phyloP scores from a whole-genome alignment of 148 eudicot genomes.

The Rhododendron mucronatum region DNA sequence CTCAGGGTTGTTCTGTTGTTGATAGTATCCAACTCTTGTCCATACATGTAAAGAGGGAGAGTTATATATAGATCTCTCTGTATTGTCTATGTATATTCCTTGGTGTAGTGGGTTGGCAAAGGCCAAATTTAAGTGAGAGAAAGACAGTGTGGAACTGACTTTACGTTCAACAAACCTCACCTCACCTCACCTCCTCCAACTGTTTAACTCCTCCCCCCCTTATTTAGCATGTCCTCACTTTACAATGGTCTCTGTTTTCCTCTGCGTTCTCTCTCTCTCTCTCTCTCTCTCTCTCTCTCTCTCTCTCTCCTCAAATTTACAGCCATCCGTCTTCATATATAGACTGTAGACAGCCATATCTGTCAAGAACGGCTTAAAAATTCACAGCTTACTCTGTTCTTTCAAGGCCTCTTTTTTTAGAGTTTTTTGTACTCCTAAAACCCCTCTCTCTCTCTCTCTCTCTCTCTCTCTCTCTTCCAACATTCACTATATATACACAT shows the following conservation, averaged over 20 bases:
- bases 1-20: not conserved
- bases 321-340: not conserved
- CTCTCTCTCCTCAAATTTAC: constrained; percentile 8
- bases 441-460: not conserved
- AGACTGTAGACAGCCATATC: not conserved
- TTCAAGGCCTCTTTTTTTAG: not conserved
- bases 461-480: not conserved
- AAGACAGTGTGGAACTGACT: constrained; percentile 6
- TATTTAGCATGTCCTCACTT: constrained; percentile 4
- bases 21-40: not conserved
- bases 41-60: not conserved
- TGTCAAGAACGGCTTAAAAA: not conserved
- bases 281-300: not conserved
- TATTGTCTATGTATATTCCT: not conserved
- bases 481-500: not conserved
- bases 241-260: constrained; percentile 6
- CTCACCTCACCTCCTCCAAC: constrained; percentile 3
- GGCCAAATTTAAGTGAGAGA: constrained; percentile 3
- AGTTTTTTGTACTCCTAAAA: not conserved
- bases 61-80: not conserved
- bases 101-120: constrained; percentile 8
- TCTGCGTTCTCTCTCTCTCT: not conserved
- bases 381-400: not conserved
- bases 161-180: constrained; percentile 11
- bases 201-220: not conserved